Percentiles rank a stretch among this genome's conserved stretches.
phyloP scores from a whole-genome alignment of 768 basidiomycete genomes.

The Trichaptum fuscoviolaceum region DNA sequence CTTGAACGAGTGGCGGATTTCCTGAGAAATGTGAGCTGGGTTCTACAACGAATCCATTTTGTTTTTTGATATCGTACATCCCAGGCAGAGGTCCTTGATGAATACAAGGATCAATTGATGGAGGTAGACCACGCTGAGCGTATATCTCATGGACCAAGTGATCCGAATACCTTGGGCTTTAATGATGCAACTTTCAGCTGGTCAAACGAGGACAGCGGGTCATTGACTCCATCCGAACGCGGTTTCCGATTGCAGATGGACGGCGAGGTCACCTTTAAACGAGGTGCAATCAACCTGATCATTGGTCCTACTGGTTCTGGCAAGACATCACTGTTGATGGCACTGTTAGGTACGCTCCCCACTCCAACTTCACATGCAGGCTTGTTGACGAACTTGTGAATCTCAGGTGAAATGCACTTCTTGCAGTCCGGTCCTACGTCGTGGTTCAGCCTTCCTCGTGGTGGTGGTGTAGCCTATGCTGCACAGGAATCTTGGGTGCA shows the following conservation, averaged over 20 bases:
- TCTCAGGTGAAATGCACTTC: slow-evolving; percentile 59
- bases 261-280: slow-evolving; percentile 31
- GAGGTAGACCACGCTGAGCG: slow-evolving; percentile 4
- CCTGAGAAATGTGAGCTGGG: slow-evolving; percentile 25
- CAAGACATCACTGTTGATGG: slow-evolving; percentile 18
- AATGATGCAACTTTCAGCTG: slow-evolving; percentile 53
- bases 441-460: slow-evolving; percentile 66
- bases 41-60: neutral
- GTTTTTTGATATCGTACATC: neutral
- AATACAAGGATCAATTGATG: slow-evolving; percentile 22
- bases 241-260: slow-evolving; percentile 46
- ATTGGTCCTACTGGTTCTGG: slow-evolving; percentile 15
- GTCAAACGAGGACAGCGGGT: slow-evolving; percentile 34
- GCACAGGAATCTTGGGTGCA: slow-evolving; percentile 85
- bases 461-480: slow-evolving; percentile 68
- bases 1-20: slow-evolving; percentile 52
- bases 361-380: neutral
- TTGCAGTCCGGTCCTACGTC: slow-evolving; percentile 45
- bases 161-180: slow-evolving; percentile 39
- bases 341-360: slow-evolving; percentile 22
- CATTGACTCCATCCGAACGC: slow-evolving; percentile 38
- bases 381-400: neutral
- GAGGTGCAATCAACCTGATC: slow-evolving; percentile 15
- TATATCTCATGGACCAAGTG: neutral
- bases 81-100: slow-evolving; percentile 45